Evolutionary conservation across 495 filamentous ascomycete genomes (phyloP).

Genomic region (Penicillium soppii): DNA sequence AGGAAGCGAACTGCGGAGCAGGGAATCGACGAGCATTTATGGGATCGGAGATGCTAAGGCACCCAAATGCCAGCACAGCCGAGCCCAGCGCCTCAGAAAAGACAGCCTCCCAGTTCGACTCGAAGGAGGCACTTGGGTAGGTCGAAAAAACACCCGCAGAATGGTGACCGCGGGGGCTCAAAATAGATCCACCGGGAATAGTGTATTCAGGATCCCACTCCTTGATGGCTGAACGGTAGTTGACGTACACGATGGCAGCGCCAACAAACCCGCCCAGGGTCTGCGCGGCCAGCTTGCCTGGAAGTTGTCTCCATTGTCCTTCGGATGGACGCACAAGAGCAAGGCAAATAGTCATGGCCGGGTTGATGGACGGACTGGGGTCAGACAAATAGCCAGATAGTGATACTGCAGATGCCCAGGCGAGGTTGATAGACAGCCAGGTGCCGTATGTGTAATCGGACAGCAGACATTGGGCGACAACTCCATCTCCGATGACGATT

Average conservation of each 20-base stretch:
- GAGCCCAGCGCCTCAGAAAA: slow-evolving; percentile 33
- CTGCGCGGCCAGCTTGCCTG: slow-evolving; percentile 31
- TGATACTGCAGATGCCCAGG: slow-evolving; percentile 35
- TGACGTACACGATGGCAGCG: slow-evolving; percentile 34
- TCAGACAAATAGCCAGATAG: slow-evolving; percentile 30
- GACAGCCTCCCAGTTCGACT: slow-evolving; percentile 36
- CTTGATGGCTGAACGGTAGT: slow-evolving; percentile 35
- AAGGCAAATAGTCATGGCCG: slow-evolving; percentile 27
- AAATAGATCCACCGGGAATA: slow-evolving; percentile 36
- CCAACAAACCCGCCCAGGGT: slow-evolving; percentile 36
- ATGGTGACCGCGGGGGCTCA: slow-evolving; percentile 34
- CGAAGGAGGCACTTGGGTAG: slow-evolving; percentile 26
- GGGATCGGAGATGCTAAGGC: slow-evolving; percentile 28
- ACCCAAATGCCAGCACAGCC: slow-evolving; percentile 35
- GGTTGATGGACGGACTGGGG: slow-evolving; percentile 34
- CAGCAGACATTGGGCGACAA: slow-evolving; percentile 34
- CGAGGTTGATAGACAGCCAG: slow-evolving; percentile 39
- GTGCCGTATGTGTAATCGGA: slow-evolving; percentile 39
- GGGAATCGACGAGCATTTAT: slow-evolving; percentile 26
- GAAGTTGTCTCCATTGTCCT: slow-evolving; percentile 31
- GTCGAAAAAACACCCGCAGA: slow-evolving; percentile 38
- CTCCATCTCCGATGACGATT: slow-evolving; percentile 38
- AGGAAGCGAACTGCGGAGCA: slow-evolving; percentile 30
- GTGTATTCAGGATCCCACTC: slow-evolving; percentile 40
- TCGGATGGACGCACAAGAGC: slow-evolving; percentile 31